phyloP scores from a whole-genome alignment of 352 stramenopile species.

The Globisporangium splendens region DNA sequence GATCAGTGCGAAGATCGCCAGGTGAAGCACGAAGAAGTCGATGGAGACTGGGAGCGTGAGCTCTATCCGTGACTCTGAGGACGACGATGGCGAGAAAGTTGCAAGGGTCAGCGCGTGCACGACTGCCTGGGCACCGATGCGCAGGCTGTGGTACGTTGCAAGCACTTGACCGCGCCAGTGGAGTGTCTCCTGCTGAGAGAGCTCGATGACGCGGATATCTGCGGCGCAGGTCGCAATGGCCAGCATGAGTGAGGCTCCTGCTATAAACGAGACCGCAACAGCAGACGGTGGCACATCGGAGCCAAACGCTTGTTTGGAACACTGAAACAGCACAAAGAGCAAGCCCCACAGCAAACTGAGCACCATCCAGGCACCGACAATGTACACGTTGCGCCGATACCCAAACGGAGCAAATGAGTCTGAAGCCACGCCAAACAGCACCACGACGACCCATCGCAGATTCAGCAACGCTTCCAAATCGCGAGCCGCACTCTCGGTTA shows the following conservation, averaged over 20 bases:
- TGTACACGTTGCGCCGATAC: constrained; percentile 64
- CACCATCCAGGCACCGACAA: constrained; percentile 49
- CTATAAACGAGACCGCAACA: constrained; percentile 14
- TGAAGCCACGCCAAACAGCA: constrained; percentile 27
- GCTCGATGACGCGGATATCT: constrained; percentile 42
- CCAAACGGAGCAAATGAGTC: constrained; percentile 24
- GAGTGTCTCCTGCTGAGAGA: constrained; percentile 47
- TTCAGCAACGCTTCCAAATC: constrained; percentile 21
- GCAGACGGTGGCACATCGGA: constrained; percentile 3
- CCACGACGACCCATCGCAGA: constrained; percentile 31
- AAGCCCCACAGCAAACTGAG: constrained; percentile 21
- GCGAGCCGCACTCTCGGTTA: constrained; percentile 3
- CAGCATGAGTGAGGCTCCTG: constrained; percentile 24
- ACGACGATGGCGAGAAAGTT: not conserved
- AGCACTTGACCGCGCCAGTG: constrained; percentile 21
- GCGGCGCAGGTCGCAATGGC: constrained; percentile 27
- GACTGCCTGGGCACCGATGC: constrained; percentile 24
- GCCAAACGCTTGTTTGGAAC: constrained; percentile 6
- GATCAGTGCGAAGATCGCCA: constrained; percentile 22
- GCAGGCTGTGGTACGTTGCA: constrained; percentile 29
- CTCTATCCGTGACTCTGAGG: not conserved
- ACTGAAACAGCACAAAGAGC: constrained; percentile 30
- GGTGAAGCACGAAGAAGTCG: constrained; percentile 24
- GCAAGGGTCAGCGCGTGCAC: constrained; percentile 20
- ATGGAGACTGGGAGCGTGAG: constrained; percentile 18